Percentiles rank a stretch among this genome's conserved stretches.
phyloP scores from a whole-genome alignment of 306 rosid species.

The Gillenia trifoliata region DNA sequence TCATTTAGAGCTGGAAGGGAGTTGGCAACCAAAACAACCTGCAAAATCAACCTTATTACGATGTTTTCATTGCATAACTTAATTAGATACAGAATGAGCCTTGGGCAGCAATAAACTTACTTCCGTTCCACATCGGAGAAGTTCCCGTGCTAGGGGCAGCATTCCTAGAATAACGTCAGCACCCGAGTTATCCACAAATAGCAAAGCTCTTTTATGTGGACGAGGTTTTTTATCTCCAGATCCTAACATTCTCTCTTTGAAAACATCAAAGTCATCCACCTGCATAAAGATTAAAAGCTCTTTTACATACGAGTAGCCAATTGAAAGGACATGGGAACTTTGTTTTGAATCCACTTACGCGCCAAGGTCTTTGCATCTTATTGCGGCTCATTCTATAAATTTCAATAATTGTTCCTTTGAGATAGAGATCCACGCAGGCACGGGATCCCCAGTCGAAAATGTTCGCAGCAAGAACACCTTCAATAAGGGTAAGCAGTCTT shows the following conservation, averaged over 20 bases:
- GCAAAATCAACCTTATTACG: slow-evolving; percentile 14
- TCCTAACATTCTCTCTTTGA: slow-evolving; percentile 82
- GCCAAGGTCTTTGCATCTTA: slow-evolving; percentile 97
- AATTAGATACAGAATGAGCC: background rate
- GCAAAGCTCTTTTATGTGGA: slow-evolving; percentile 81
- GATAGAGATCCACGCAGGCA: slow-evolving; percentile 98
- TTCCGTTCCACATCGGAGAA: slow-evolving; percentile 91
- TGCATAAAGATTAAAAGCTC: slow-evolving; percentile 25
- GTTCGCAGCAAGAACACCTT: slow-evolving; percentile 99
- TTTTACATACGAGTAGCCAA: background rate
- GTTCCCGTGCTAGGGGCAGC: slow-evolving; percentile 98
- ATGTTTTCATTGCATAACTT: background rate
- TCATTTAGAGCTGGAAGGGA: slow-evolving; percentile 95
- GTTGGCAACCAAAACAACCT: slow-evolving; percentile 97
- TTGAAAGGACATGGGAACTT: background rate
- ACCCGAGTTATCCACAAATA: slow-evolving; percentile 93
- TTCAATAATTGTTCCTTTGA: slow-evolving; percentile 95
- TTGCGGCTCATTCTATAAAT: slow-evolving; percentile 97
- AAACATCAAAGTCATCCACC: slow-evolving; percentile 90
- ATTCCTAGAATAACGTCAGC: slow-evolving; percentile 96
- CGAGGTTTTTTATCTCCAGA: slow-evolving; percentile 45
- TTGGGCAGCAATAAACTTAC: slow-evolving; percentile 36
- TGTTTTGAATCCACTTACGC: slow-evolving; percentile 41
- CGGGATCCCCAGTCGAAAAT: slow-evolving; percentile 99
- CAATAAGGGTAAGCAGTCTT: slow-evolving; percentile 78